Percentiles rank a stretch among this genome's conserved stretches.
These are phyloP conservation scores for Jimgerdemannia flammicorona DNA, from an alignment of 192 early-diverging fungal genomes.

Conservation along the genomic window DNA sequence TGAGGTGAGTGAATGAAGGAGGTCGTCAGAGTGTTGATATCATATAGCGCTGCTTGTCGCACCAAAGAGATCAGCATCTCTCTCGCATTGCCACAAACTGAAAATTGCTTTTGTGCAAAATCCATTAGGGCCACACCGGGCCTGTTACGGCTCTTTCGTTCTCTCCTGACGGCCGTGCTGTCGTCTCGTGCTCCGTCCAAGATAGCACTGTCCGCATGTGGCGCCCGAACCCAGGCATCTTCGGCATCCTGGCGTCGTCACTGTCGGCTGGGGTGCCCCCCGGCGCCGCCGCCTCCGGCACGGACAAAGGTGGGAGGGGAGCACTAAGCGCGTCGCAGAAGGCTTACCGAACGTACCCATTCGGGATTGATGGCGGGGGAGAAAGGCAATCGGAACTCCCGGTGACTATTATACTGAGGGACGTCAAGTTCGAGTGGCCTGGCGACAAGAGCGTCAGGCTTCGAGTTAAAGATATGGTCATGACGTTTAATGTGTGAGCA, in stretches of 20 bases:
- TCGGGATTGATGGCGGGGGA: constrained; percentile 29
- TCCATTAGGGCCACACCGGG: constrained; percentile 58
- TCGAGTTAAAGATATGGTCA: constrained; percentile 43
- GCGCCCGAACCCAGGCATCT: constrained; percentile 67
- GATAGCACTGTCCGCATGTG: constrained; percentile 72
- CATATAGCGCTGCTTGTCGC: no score
- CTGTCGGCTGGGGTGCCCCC: constrained; percentile 18
- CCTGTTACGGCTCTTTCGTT: constrained; percentile 67
- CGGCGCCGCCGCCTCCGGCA: constrained; percentile 1
- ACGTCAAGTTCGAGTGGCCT: constrained; percentile 48
- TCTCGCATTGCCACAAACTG: background rate
- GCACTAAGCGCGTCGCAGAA: constrained; percentile 37
- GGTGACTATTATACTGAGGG: constrained; percentile 9
- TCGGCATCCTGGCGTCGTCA: constrained; percentile 57
- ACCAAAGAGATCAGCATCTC: no score
- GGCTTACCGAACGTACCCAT: constrained; percentile 36
- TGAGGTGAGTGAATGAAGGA: constrained; percentile 43
- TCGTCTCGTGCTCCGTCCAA: constrained; percentile 65
- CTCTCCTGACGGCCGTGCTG: constrained; percentile 73
- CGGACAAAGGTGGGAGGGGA: background rate
- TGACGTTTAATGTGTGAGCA: constrained; percentile 55
- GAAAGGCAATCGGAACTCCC: constrained; percentile 17
- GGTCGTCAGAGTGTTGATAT: background rate
- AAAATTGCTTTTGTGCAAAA: background rate
- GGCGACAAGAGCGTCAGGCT: constrained; percentile 45